phyloP scores from a whole-genome alignment of 2,329 filamentous ascomycete genomes.

The Nectriaceae sp. region DNA sequence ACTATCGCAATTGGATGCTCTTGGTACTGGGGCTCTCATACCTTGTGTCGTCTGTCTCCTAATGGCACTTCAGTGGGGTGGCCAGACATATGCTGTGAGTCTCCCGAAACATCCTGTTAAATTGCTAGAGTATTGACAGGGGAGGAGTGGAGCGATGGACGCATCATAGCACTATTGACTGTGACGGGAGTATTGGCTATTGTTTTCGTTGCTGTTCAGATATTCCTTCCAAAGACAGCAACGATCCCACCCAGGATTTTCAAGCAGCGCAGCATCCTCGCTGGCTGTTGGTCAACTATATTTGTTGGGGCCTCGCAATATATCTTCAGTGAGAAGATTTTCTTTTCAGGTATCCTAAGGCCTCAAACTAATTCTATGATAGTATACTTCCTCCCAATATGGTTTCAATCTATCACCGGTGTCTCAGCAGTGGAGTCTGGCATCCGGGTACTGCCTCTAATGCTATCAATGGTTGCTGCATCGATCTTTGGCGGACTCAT shows the following conservation, averaged over 20 bases:
- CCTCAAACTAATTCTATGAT: neutral
- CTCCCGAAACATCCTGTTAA: neutral
- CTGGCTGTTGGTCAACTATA: slow-evolving; percentile 33
- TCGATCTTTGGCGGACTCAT: slow-evolving; percentile 22
- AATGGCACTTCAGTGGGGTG: slow-evolving; percentile 51
- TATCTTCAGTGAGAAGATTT: slow-evolving; percentile 12
- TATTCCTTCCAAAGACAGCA: slow-evolving; percentile 36
- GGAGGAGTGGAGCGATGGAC: slow-evolving; percentile 45
- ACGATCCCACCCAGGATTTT: slow-evolving; percentile 45
- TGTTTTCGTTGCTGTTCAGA: slow-evolving; percentile 42
- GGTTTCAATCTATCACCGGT: slow-evolving; percentile 47
- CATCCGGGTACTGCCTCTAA: slow-evolving; percentile 23
- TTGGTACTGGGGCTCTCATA: slow-evolving; percentile 56
- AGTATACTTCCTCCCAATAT: slow-evolving; percentile 49
- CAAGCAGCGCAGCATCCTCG: slow-evolving; percentile 40
- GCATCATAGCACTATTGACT: slow-evolving; percentile 47
- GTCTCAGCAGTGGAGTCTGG: slow-evolving; percentile 25
- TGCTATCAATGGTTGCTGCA: slow-evolving; percentile 20
- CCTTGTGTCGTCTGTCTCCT: slow-evolving; percentile 50
- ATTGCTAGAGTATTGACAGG: too few relatives aligned
- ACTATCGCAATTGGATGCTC: slow-evolving; percentile 50
- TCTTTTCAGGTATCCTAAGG: neutral
- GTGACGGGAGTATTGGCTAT: slow-evolving; percentile 42
- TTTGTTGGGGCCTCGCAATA: slow-evolving; percentile 31
- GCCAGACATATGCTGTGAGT: slow-evolving; percentile 33